Percentiles rank a stretch among this genome's conserved stretches.
Evolutionary conservation across 495 filamentous ascomycete species (phyloP).

Genomic region (Polyplosphaeria fusca): DNA sequence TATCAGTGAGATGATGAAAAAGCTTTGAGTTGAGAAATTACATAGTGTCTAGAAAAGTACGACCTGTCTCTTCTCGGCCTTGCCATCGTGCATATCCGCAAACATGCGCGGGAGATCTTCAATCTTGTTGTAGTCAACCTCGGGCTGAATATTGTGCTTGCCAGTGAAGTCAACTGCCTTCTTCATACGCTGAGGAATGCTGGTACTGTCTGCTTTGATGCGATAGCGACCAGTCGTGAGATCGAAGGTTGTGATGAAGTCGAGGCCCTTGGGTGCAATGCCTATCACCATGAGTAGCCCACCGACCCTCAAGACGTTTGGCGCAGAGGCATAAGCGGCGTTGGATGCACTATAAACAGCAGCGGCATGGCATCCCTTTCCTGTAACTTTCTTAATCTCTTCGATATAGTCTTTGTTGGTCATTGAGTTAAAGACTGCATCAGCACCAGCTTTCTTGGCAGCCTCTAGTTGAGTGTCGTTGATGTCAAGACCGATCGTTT

Average conservation of each 20-base stretch:
- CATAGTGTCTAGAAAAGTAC: conserved; percentile 28
- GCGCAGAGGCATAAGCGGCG: conserved; percentile 36
- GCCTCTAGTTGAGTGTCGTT: conserved; percentile 38
- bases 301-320: conserved; percentile 29
- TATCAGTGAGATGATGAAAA: too few species aligned
- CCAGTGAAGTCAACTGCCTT: conserved; percentile 43
- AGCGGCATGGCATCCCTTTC: conserved; percentile 39
- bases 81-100: conserved; percentile 35
- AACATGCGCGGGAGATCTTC: conserved; percentile 42
- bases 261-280: conserved; percentile 39
- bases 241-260: conserved; percentile 35
- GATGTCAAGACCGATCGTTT: conserved; percentile 36
- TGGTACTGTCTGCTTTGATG: conserved; percentile 38
- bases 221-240: conserved; percentile 34
- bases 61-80: conserved; percentile 34
- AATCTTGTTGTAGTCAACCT: conserved; percentile 39
- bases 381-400: conserved; percentile 39
- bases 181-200: conserved; percentile 42
- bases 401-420: conserved; percentile 39
- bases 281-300: conserved; percentile 47
- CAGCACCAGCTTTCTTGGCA: conserved; percentile 34
- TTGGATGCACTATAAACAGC: conserved; percentile 43
- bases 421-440: conserved; percentile 42
- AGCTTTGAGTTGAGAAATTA: too few species aligned
- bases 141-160: conserved; percentile 41